phyloP scores from a whole-genome alignment of 108 stramenopile species.

The Skeletonema menzelii region DNA sequence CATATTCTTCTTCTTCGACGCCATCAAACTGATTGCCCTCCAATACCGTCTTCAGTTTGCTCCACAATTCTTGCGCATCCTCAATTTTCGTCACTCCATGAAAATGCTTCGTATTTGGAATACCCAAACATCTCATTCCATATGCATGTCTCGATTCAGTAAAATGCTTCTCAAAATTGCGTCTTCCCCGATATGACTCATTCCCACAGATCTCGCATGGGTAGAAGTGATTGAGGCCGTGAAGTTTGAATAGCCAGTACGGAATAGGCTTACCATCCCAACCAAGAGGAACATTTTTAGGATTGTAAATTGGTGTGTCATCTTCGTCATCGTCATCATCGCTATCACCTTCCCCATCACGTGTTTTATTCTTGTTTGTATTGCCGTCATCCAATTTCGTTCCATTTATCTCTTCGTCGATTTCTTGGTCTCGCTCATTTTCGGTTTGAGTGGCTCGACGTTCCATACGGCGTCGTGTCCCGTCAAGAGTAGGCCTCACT shows the following conservation, averaged over 20 bases:
- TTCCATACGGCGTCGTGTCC: conserved; percentile 85
- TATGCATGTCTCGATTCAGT: conserved; percentile 96
- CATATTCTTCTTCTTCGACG: conserved; percentile 94
- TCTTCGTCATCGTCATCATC: conserved; percentile 85
- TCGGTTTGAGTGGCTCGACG: conserved; percentile 90
- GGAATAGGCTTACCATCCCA: conserved; percentile 99
- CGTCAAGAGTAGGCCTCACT: conserved; percentile 85
- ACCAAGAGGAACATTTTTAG: conserved; percentile 96
- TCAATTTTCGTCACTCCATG: conserved; percentile 97
- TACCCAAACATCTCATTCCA: conserved; percentile 97
- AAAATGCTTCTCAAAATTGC: conserved; percentile 95
- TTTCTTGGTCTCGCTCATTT: conserved; percentile 90
- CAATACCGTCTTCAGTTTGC: conserved; percentile 72
- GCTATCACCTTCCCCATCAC: conserved; percentile 49
- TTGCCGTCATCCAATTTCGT: conserved; percentile 8
- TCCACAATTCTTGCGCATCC: conserved; percentile 94
- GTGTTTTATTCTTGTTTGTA: conserved; percentile 27
- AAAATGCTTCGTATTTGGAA: conserved; percentile 99
- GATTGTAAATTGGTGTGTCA: conserved; percentile 98
- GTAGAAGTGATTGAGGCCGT: conserved; percentile 97
- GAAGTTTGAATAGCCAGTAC: conserved; percentile 99
- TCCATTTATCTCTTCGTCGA: conserved; percentile 83
- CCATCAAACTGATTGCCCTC: conserved; percentile 81
- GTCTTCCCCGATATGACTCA: conserved; percentile 92
- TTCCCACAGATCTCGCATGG: conserved; percentile 99